Conservation (phyloP, 2,329 filamentous ascomycete genomes). For the Leptographium flavum region DNA sequence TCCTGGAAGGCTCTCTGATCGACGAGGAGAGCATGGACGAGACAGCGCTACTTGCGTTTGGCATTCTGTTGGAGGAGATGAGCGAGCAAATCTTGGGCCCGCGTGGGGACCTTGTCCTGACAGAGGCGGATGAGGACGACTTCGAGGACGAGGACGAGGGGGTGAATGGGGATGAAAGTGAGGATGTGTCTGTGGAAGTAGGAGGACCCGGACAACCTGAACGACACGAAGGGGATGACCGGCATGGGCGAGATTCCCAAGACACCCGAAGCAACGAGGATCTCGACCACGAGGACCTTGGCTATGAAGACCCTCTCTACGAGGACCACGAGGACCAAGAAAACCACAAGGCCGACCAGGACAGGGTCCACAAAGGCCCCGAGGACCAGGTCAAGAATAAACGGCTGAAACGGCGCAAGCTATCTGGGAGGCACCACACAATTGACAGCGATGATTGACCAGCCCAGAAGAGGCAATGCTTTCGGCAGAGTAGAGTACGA, state of each 20-base stretch:
- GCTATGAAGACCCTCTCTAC: no score
- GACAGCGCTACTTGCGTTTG: constrained; percentile 61
- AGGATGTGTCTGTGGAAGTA: no score
- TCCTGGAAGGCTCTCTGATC: constrained; percentile 17
- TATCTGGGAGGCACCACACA: not conserved
- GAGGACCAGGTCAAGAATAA: not conserved
- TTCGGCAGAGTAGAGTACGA: no score
- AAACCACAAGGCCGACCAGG: not conserved
- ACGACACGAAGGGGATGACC: no score
- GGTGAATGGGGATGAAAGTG: no score
- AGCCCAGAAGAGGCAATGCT: not conserved
- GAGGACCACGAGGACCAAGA: not conserved
- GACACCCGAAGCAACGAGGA: no score
- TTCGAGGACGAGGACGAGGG: not conserved
- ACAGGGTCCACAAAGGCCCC: not conserved
- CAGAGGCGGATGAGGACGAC: constrained; percentile 34
- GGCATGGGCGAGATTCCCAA: no score
- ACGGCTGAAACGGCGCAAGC: not conserved
- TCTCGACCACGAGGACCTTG: no score
- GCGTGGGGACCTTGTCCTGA: constrained; percentile 57
- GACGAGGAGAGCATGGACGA: constrained; percentile 58
- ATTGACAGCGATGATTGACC: not conserved
- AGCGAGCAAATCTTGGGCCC: constrained; percentile 44
- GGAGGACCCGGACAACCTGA: no score
- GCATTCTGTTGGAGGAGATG: constrained; percentile 61